A percentile compares a stretch with the other conserved stretches of the same genome.
These are phyloP conservation scores for Exsudoporus floridanus DNA, from an alignment of 1,284 basidiomycete genomes.

Conservation along the genomic window DNA sequence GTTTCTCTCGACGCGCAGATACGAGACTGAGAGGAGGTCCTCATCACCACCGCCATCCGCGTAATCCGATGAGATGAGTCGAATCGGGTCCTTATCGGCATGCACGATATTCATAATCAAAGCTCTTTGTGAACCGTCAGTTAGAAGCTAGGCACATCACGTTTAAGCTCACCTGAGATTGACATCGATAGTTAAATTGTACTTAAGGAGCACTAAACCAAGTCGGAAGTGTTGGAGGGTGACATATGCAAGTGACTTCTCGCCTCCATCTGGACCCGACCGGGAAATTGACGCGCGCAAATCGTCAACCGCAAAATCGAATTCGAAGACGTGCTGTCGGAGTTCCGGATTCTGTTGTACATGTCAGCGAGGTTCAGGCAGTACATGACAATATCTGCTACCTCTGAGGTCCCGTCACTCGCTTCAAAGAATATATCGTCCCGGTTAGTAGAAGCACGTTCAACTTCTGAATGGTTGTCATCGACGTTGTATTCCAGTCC, in stretches of 20 bases:
- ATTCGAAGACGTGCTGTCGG: conserved; percentile 85
- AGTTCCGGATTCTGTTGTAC: conserved; percentile 51
- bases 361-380: conserved; percentile 16
- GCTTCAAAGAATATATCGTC: conserved; percentile 77
- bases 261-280: conserved; percentile 56
- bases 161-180: conserved; percentile 60
- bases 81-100: conserved; percentile 53
- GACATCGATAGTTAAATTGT: conserved; percentile 87
- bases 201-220: conserved; percentile 73
- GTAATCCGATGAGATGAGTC: conserved; percentile 76
- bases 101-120: conserved; percentile 73
- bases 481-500: conserved; percentile 71
- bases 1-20: conserved; percentile 77
- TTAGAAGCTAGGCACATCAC: background rate
- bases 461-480: conserved; percentile 52
- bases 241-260: conserved; percentile 79
- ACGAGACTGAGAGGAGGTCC: conserved; percentile 84
- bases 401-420: conserved; percentile 61
- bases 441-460: conserved; percentile 41
- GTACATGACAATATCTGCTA: conserved; percentile 33
- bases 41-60: conserved; percentile 49
- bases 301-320: conserved; percentile 87
- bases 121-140: conserved; percentile 45
- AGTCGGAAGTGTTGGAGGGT: conserved; percentile 81
- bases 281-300: conserved; percentile 86